Percentiles rank a stretch among this genome's conserved stretches.
phyloP scores from a whole-genome alignment of 1,284 basidiomycete species.

The Microbotryum intermedium region DNA sequence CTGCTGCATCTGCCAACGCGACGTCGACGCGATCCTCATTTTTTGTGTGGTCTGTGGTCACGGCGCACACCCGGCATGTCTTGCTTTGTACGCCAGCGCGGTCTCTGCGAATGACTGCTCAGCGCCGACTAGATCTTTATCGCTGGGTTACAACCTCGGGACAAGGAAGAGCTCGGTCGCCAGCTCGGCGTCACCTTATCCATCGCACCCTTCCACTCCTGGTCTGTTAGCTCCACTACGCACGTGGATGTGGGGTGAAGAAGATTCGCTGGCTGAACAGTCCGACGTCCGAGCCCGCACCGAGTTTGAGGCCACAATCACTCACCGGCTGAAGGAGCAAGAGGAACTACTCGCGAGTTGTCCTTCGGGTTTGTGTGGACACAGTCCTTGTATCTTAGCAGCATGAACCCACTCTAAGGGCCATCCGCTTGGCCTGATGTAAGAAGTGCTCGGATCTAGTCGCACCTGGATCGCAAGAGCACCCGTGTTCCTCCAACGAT shows the following conservation, averaged over 20 bases:
- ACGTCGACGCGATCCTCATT: conserved; percentile 13
- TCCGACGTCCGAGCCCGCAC: background rate
- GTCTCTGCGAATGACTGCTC: background rate
- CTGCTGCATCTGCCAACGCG: conserved; percentile 27
- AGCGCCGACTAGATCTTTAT: background rate
- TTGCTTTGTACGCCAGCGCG: conserved; percentile 5
- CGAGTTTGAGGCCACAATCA: background rate
- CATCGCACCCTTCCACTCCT: conserved; percentile 25
- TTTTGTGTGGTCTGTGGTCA: conserved; percentile 27
- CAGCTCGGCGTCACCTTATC: background rate
- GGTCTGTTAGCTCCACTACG: conserved; percentile 19
- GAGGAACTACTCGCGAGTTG: conserved; percentile 4
- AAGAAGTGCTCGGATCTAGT: no score
- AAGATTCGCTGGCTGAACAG: background rate
- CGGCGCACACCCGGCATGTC: conserved; percentile 22
- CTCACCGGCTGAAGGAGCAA: background rate
- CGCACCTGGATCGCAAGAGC: no score
- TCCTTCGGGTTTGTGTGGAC: conserved; percentile 18
- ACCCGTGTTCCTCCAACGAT: no score
- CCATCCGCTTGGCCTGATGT: no score
- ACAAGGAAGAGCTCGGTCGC: background rate
- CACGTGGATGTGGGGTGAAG: conserved; percentile 22
- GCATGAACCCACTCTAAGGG: no score
- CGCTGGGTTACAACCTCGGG: background rate
- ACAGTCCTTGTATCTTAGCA: conserved; percentile 6